Evolutionary conservation across 345 rosid species (phyloP).

Genomic region (Corymbia maculata): DNA sequence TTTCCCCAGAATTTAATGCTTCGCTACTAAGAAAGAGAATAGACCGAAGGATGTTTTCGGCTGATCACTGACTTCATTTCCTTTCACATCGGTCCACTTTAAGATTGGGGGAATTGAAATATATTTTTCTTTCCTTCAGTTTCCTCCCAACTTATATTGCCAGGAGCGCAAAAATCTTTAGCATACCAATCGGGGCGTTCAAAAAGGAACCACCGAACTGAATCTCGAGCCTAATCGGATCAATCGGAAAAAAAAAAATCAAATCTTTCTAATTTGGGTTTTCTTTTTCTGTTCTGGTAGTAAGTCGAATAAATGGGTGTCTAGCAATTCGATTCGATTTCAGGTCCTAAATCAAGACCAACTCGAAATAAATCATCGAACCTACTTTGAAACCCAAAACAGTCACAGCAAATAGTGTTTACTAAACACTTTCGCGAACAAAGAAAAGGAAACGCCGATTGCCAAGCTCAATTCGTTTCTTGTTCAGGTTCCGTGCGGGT

Average conservation of each 20-base stretch:
- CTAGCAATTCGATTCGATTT: rapidly evolving
- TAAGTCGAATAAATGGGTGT: not conserved
- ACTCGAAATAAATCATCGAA: not conserved
- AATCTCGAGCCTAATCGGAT: not conserved
- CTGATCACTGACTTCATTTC: not conserved
- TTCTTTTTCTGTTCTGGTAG: not conserved
- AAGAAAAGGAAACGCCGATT: not conserved
- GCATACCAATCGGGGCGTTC: not conserved
- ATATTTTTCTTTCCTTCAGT: not conserved
- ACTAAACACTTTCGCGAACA: not conserved
- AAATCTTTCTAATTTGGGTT: not conserved
- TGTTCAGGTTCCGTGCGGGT: not conserved
- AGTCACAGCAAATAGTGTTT: not conserved
- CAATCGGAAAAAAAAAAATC: not conserved
- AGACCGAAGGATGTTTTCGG: not conserved
- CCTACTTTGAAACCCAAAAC: not conserved
- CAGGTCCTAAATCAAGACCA: not conserved
- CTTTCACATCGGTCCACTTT: not conserved
- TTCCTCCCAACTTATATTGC: not conserved
- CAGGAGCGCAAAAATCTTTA: not conserved
- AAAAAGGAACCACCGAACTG: not conserved
- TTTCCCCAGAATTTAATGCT: not conserved
- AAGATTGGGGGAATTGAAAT: too few relatives aligned
- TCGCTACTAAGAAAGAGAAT: too few relatives aligned
- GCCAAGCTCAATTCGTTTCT: not conserved